A percentile compares a stretch with the other conserved stretches of the same genome.
Evolutionary conservation across 2,329 filamentous ascomycete genomes (phyloP).

Genomic region (Leptographium flavum): DNA sequence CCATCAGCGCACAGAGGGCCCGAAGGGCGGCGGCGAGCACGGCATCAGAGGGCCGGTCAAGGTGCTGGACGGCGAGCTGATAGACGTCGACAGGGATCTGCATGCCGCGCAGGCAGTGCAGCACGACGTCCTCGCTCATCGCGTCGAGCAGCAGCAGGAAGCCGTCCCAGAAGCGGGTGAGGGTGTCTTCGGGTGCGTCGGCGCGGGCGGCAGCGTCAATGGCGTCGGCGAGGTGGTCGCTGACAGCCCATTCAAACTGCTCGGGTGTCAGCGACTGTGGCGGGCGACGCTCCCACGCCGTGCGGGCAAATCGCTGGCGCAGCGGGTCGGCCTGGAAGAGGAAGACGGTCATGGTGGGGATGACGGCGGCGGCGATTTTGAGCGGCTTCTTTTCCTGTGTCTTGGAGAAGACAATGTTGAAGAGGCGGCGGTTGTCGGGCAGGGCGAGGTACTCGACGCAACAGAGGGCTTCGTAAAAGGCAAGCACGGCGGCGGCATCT

Average conservation of each 20-base stretch:
- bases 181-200: constrained; percentile 24
- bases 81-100: constrained; percentile 64
- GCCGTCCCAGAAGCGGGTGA: constrained; percentile 69
- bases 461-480: constrained; percentile 79
- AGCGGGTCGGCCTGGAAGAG: constrained; percentile 59
- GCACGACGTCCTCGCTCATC: constrained; percentile 60
- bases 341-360: constrained; percentile 75
- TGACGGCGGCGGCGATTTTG: constrained; percentile 54
- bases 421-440: constrained; percentile 39
- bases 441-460: constrained; percentile 60
- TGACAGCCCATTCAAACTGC: constrained; percentile 81
- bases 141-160: constrained; percentile 59
- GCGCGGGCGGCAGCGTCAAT: constrained; percentile 47
- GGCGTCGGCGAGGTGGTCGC: constrained; percentile 53
- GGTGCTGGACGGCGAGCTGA: constrained; percentile 41
- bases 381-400: constrained; percentile 69
- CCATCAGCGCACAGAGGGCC: constrained; percentile 55
- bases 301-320: constrained; percentile 52
- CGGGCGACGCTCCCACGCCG: constrained; percentile 53
- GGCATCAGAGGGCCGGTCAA: constrained; percentile 32
- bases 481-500: constrained; percentile 50
- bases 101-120: constrained; percentile 63
- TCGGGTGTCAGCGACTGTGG: constrained; percentile 46
- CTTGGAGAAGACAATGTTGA: constrained; percentile 71
- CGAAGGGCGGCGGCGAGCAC: constrained; percentile 57